Evolutionary conservation across 2,329 filamentous ascomycete species (phyloP).

Genomic region (Chrysosphaeria jannelii): DNA sequence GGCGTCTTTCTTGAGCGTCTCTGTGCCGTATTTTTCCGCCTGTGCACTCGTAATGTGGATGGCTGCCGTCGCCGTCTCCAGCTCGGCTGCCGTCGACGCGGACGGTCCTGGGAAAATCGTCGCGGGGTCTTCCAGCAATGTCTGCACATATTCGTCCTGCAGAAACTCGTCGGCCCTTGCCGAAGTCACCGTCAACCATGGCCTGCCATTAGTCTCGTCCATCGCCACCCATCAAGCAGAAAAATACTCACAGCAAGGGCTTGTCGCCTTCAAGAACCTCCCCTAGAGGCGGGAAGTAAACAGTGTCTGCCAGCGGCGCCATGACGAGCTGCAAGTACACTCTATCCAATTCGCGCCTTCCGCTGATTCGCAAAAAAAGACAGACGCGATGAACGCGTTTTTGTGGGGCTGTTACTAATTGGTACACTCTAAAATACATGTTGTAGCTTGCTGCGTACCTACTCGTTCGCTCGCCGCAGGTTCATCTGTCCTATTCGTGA

Average conservation of each 20-base stretch:
- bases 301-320: conserved; percentile 36
- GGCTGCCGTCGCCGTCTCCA: conserved; percentile 61
- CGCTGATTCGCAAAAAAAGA: conserved; percentile 8
- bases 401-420: background rate
- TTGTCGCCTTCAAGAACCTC: conserved; percentile 58
- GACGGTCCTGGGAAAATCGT: conserved; percentile 33
- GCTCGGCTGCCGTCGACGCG: conserved; percentile 33
- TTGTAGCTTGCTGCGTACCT: background rate
- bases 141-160: conserved; percentile 33
- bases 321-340: conserved; percentile 13
- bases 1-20: conserved; percentile 57
- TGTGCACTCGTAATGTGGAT: conserved; percentile 49
- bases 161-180: conserved; percentile 36
- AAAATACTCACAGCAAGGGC: conserved; percentile 38
- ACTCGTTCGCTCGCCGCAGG: conserved; percentile 30
- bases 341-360: background rate
- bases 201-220: too few relatives aligned
- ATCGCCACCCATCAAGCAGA: too few relatives aligned
- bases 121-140: conserved; percentile 36
- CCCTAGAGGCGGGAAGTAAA: conserved; percentile 62
- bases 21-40: conserved; percentile 38
- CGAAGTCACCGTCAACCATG: conserved; percentile 21
- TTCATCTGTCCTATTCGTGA: conserved; percentile 62
- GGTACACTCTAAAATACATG: conserved; percentile 1
- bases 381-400: background rate